These are phyloP conservation scores for Zangia roseola DNA, from an alignment of 768 basidiomycete species.

Conservation along the genomic window DNA sequence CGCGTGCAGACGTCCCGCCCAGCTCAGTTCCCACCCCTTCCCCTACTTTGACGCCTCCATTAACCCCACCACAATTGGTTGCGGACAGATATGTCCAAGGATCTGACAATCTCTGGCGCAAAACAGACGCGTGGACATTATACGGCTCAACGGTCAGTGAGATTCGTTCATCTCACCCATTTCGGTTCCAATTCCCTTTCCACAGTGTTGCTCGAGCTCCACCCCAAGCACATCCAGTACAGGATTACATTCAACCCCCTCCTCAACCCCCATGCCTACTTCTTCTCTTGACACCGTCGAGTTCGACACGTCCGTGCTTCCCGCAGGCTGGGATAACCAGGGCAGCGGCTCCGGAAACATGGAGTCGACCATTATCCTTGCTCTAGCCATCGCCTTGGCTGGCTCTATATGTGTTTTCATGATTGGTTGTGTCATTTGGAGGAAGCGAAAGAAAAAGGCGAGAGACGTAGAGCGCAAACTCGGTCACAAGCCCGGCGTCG, in stretches of 20 bases:
- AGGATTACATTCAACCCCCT: neutral
- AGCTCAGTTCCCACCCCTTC: neutral
- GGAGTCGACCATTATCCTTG: conserved; percentile 50
- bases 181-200: neutral
- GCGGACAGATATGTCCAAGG: conserved; percentile 55
- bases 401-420: conserved; percentile 61
- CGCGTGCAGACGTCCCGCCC: neutral
- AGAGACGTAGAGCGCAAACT: conserved; percentile 56
- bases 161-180: neutral
- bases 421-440: conserved; percentile 59
- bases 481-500: conserved; percentile 22
- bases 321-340: conserved; percentile 50
- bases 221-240: conserved; percentile 1
- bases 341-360: conserved; percentile 13
- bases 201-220: conserved; percentile 19
- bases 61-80: conserved; percentile 26
- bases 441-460: conserved; percentile 38
- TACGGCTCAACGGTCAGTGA: conserved; percentile 69
- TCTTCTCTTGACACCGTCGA: conserved; percentile 8
- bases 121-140: conserved; percentile 52
- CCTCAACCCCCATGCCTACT: neutral
- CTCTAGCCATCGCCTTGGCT: conserved; percentile 62
- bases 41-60: conserved; percentile 13
- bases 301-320: conserved; percentile 37
- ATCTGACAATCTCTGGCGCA: conserved; percentile 59